These are phyloP conservation scores for Murraya paniculata DNA, from an alignment of 345 rosid species.

Conservation along the genomic window DNA sequence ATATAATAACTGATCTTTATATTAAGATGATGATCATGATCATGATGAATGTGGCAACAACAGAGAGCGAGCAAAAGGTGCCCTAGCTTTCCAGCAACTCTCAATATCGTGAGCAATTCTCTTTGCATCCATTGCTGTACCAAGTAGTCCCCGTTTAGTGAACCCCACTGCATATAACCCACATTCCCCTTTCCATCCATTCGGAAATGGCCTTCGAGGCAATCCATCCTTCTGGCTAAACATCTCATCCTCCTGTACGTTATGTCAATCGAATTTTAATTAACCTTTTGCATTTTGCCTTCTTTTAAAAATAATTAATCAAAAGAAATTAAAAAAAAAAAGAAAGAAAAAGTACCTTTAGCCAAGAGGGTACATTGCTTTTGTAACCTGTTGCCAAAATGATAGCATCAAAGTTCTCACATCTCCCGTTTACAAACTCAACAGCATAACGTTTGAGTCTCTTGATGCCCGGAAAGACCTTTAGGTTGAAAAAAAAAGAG, in stretches of 20 bases:
- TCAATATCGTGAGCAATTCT: constrained; percentile 70
- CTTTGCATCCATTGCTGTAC: constrained; percentile 81
- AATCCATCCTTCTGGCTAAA: constrained; percentile 78
- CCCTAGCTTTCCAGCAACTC: constrained; percentile 38
- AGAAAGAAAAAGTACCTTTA: constrained; percentile 57
- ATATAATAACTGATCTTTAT: background rate
- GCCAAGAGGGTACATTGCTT: constrained; percentile 90
- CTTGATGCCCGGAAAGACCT: constrained; percentile 71
- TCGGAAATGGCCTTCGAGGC: constrained; percentile 67
- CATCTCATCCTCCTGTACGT: constrained; percentile 62
- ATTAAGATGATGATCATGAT: background rate
- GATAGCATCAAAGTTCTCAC: constrained; percentile 70
- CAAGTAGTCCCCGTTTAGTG: constrained; percentile 77
- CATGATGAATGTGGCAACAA: constrained; percentile 20
- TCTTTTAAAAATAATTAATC: background rate
- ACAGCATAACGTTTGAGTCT: constrained; percentile 47
- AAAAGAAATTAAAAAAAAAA: background rate
- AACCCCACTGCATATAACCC: constrained; percentile 95
- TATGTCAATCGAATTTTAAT: too few relatives aligned
- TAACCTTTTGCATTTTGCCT: too few relatives aligned
- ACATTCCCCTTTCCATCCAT: constrained; percentile 93
- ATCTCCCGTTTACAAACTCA: constrained; percentile 62
- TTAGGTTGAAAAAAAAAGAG: background rate
- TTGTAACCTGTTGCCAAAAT: constrained; percentile 92
- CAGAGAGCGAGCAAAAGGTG: constrained; percentile 16